Percentiles rank a stretch among this genome's conserved stretches.
phyloP scores from a whole-genome alignment of 2,329 filamentous ascomycete genomes.

The Trichocomaceae sp. region DNA sequence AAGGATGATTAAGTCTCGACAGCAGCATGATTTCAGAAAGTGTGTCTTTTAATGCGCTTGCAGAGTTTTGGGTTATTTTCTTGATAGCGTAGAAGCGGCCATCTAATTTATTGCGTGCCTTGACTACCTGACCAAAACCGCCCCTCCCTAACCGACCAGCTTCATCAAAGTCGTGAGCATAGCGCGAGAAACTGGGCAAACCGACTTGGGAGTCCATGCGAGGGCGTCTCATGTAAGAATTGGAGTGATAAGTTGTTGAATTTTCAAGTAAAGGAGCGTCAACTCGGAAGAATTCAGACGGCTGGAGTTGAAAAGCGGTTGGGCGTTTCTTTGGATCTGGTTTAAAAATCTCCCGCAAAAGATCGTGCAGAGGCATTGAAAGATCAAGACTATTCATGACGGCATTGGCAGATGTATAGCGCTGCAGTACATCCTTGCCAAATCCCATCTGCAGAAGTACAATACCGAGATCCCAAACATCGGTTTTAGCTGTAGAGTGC shows the following conservation, averaged over 20 bases:
- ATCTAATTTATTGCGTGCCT: conserved; percentile 89
- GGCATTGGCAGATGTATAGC: conserved; percentile 70
- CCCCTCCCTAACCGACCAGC: conserved; percentile 84
- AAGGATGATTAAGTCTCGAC: conserved; percentile 86
- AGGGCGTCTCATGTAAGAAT: conserved; percentile 43
- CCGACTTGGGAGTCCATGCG: conserved; percentile 58
- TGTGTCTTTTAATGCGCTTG: conserved; percentile 54
- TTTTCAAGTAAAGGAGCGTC: conserved; percentile 32
- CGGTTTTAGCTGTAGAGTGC: conserved; percentile 63
- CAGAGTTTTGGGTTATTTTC: conserved; percentile 80
- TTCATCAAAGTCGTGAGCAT: conserved; percentile 83
- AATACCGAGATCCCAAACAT: conserved; percentile 92
- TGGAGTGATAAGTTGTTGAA: conserved; percentile 35
- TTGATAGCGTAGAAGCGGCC: conserved; percentile 94
- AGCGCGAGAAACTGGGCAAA: conserved; percentile 60
- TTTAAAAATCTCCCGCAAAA: conserved; percentile 79
- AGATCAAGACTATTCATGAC: conserved; percentile 65
- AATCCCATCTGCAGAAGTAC: conserved; percentile 92
- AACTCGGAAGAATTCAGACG: conserved; percentile 44
- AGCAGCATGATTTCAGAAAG: conserved; percentile 82
- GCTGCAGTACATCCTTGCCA: conserved; percentile 67
- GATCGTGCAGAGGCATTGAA: conserved; percentile 68
- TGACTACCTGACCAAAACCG: conserved; percentile 93
- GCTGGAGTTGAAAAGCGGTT: conserved; percentile 67
- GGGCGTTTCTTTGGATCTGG: conserved; percentile 76